A percentile compares a stretch with the other conserved stretches of the same genome.
These are phyloP conservation scores for Albugo candida DNA, from an alignment of 352 stramenopile genomes.

Conservation along the genomic window DNA sequence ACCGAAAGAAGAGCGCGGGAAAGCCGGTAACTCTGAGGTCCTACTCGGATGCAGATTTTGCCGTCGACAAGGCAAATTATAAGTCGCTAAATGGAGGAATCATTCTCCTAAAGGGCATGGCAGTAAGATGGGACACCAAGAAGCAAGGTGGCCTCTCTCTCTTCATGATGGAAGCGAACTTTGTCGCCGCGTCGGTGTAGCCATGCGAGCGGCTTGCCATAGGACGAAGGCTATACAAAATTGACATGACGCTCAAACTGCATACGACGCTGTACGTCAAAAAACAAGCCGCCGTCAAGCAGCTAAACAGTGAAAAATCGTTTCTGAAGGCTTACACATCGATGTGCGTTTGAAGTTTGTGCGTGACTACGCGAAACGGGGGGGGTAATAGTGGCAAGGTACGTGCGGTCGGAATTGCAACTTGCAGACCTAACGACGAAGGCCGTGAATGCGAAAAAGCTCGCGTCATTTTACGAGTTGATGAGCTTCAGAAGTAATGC, in stretches of 20 bases:
- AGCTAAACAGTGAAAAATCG: background rate
- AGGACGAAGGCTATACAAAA: background rate
- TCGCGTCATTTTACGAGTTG: too few relatives aligned
- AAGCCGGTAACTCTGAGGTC: too few relatives aligned
- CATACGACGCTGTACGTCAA: constrained; percentile 2
- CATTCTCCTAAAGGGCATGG: constrained; percentile 5
- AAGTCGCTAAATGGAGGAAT: constrained; percentile 6
- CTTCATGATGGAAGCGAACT: constrained; percentile 6
- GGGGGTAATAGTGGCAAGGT: too few relatives aligned
- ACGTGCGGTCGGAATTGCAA: too few relatives aligned
- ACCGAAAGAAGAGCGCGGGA: too few relatives aligned
- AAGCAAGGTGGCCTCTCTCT: constrained; percentile 7
- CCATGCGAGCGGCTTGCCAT: background rate
- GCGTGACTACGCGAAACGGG: background rate
- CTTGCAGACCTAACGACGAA: too few relatives aligned
- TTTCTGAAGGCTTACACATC: constrained; percentile 6
- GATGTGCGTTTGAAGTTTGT: constrained; percentile 2
- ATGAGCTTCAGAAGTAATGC: too few relatives aligned
- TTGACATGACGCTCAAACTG: background rate
- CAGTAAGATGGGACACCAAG: constrained; percentile 3
- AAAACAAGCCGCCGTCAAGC: background rate
- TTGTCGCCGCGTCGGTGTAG: constrained; percentile 2
- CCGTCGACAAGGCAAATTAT: constrained; percentile 4
- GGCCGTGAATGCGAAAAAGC: too few relatives aligned
- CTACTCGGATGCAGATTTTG: constrained; percentile 7